Conservation (phyloP, 169 alveolate species). For the Plasmodium gallinaceum region DNA sequence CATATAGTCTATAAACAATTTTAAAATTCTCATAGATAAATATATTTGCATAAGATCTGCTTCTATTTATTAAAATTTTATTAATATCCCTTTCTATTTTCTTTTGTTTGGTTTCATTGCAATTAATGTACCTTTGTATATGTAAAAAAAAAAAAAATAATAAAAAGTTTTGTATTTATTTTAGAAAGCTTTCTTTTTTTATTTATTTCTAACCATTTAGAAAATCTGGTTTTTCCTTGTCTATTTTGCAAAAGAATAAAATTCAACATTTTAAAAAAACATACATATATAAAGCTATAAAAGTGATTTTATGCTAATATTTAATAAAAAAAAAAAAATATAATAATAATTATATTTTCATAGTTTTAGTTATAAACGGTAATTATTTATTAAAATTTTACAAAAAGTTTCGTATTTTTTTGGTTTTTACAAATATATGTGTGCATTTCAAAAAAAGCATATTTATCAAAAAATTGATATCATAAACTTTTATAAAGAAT, state of each 20-base stretch:
- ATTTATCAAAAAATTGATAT: too few species aligned
- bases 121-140: constrained; percentile 78
- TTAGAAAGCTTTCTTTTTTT: background rate
- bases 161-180: background rate
- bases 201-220: constrained; percentile 85
- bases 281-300: too few species aligned
- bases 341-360: too few species aligned
- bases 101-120: constrained; percentile 82
- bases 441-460: too few species aligned
- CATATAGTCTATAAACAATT: constrained; percentile 93
- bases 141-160: background rate
- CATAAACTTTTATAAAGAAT: too few species aligned
- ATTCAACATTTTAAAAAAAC: constrained; percentile 83
- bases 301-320: too few species aligned
- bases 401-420: too few species aligned
- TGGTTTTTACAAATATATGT: too few species aligned
- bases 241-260: constrained; percentile 90
- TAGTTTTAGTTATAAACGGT: too few species aligned
- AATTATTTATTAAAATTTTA: too few species aligned
- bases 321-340: too few species aligned
- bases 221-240: constrained; percentile 92
- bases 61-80: constrained; percentile 87
- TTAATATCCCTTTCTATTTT: constrained; percentile 85
- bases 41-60: constrained; percentile 91
- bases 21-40: constrained; percentile 91